Base-by-base conservation (phyloP, 2,329 filamentous ascomycete species). In the Acarospora socialis region DNA sequence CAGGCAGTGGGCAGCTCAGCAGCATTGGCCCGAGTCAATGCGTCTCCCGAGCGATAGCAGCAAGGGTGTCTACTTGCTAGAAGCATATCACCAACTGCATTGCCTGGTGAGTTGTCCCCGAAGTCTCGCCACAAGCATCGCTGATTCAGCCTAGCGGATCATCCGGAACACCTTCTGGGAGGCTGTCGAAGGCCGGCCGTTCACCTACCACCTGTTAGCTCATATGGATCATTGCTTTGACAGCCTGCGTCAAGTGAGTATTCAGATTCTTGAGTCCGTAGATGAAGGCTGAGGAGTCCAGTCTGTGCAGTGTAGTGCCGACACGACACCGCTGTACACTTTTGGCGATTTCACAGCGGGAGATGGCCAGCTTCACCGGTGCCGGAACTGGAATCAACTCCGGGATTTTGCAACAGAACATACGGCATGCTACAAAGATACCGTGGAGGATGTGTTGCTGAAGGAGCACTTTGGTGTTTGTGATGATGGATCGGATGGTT, bases 401-500 rank as follows among this genome's bases (percentile, higher is more conserved):
- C 31, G 39, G 12, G 21, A 40, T 5, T 44, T 20, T 20, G 42
- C 42, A 2, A 42, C 39, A 4, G 35, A 43, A 10, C 39, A 50
- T 21, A 40, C 47, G 6, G 47, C 47, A 2, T 50, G 47, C 23
- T 49, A 50, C 22, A 32, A 41, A 10, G 47, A 50, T 33, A 37
- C 20, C 3, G 28, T 34, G 3, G 14, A 20, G 6, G 19, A 17
- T 3, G 31, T 46, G 8, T 28, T 32, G 4, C 26, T 43, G 14
- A 26, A 32, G 5, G 35, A 36, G 5, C 36, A 43, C 27, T 41
- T 47, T 26, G 45, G 45, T 2, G 40, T 33, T 25, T 47, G 44
- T 22, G 44, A 46, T 36, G 41, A 32, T 22, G 41, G 43, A 2
- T n/a, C n/a, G n/a, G n/a, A n/a, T n/a, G n/a, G n/a, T n/a, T n/a